Evolutionary conservation across 2,329 filamentous ascomycete genomes (phyloP).

Genomic region (Penicillium olsonii): DNA sequence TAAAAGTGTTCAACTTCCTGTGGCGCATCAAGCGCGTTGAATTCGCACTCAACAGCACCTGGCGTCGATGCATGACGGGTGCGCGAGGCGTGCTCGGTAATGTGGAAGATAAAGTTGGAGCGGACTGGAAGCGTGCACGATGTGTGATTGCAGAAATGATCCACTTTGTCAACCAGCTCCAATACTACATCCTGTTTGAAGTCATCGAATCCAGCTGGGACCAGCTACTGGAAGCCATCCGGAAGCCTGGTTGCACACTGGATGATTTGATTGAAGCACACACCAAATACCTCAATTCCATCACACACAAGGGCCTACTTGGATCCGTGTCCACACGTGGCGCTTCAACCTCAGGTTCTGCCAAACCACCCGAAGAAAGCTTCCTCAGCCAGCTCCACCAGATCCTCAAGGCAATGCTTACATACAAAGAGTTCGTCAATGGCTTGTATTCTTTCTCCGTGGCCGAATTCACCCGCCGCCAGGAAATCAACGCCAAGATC

Average conservation of each 20-base stretch:
- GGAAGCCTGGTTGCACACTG: conserved; percentile 82
- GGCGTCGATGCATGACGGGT: conserved; percentile 95
- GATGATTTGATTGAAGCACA: conserved; percentile 95
- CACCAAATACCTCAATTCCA: conserved; percentile 84
- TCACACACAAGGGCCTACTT: conserved; percentile 92
- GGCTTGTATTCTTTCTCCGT: conserved; percentile 93
- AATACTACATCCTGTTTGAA: conserved; percentile 98
- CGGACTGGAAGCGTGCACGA: conserved; percentile 87
- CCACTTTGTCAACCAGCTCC: conserved; percentile 93
- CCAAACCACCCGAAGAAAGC: conserved; percentile 63
- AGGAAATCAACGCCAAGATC: conserved; percentile 76
- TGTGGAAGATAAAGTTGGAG: conserved; percentile 68
- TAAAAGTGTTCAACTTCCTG: conserved; percentile 98
- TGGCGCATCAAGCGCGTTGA: conserved; percentile 98
- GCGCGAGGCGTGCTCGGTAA: conserved; percentile 84
- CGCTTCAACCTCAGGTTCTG: conserved; percentile 28
- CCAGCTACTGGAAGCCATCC: conserved; percentile 78
- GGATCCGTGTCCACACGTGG: conserved; percentile 58
- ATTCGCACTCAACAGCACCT: conserved; percentile 85
- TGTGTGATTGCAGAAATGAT: conserved; percentile 96
- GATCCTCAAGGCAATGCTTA: conserved; percentile 88
- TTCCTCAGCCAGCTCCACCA: conserved; percentile 92
- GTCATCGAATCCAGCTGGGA: conserved; percentile 97
- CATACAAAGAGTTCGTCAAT: conserved; percentile 90
- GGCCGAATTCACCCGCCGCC: conserved; percentile 87